Conservation (phyloP, 2,329 filamentous ascomycete species). For the Fusarium tuaranense region DNA sequence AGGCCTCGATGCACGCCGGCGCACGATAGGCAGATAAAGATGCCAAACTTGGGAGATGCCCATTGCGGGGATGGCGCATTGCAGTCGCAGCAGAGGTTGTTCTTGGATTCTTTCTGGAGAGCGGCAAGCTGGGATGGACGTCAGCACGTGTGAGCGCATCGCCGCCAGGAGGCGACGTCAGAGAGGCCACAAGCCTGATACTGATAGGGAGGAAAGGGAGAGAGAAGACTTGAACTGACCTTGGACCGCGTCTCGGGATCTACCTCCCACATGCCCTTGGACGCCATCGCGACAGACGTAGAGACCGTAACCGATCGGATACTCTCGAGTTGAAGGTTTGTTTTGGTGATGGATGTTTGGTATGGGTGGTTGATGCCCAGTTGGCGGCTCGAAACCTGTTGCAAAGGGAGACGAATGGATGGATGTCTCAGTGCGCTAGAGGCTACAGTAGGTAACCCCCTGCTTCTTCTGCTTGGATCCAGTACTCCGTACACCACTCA, state of each 20-base stretch:
- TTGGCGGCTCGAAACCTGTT: slow-evolving; percentile 26
- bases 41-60: slow-evolving; percentile 96
- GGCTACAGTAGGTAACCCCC: background rate
- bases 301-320: slow-evolving; percentile 11
- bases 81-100: slow-evolving; percentile 95
- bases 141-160: slow-evolving; percentile 27
- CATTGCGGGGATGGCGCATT: slow-evolving; percentile 96
- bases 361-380: slow-evolving; percentile 32
- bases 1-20: slow-evolving; percentile 94
- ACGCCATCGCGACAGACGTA: slow-evolving; percentile 60
- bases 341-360: slow-evolving; percentile 5
- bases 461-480: slow-evolving; percentile 9
- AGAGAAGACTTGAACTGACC: slow-evolving; percentile 62
- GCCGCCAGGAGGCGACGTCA: background rate
- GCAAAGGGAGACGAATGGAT: slow-evolving; percentile 35
- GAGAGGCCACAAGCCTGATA: background rate
- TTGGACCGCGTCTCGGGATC: slow-evolving; percentile 97
- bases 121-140: slow-evolving; percentile 75
- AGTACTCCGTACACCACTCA: slow-evolving; percentile 32
- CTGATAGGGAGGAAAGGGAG: slow-evolving; percentile 16
- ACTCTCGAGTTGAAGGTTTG: slow-evolving; percentile 4
- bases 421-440: slow-evolving; percentile 24
- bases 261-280: slow-evolving; percentile 96
- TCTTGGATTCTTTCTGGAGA: slow-evolving; percentile 90
- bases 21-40: slow-evolving; percentile 98